Evolutionary conservation across 169 alveolate species (phyloP).

Genomic region (Perkinsus olseni): DNA sequence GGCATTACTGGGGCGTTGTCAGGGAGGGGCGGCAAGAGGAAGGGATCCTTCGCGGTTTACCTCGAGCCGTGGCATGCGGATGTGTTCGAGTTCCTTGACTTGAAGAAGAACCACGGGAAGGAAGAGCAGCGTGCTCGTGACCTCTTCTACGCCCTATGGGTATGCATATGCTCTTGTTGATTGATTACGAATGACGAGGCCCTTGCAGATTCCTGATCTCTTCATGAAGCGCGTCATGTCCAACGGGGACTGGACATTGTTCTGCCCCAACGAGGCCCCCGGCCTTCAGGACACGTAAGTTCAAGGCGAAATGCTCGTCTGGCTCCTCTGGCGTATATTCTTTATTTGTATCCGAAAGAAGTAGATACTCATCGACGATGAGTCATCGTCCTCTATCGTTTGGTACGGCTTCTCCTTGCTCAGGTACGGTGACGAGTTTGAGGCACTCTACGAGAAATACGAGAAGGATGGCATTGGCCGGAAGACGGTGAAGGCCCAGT

Average conservation of each 20-base stretch:
- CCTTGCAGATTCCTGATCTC: slow-evolving; percentile 79
- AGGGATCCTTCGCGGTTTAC: slow-evolving; percentile 95
- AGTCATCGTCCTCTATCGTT: background rate
- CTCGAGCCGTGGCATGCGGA: slow-evolving; percentile 99
- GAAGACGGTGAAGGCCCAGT: slow-evolving; percentile 88
- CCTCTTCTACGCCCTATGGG: slow-evolving; percentile 96
- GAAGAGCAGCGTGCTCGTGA: slow-evolving; percentile 97
- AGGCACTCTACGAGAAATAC: slow-evolving; percentile 70
- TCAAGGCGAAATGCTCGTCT: no score
- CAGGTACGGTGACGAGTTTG: slow-evolving; percentile 84
- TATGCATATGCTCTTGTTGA: background rate
- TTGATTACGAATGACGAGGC: no score
- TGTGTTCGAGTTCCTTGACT: slow-evolving; percentile 84
- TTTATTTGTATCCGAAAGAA: no score
- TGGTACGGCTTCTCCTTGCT: background rate
- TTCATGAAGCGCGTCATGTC: slow-evolving; percentile 95
- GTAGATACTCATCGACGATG: no score
- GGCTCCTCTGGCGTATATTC: no score
- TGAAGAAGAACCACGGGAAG: slow-evolving; percentile 92
- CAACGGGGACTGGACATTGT: slow-evolving; percentile 88
- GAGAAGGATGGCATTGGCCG: slow-evolving; percentile 79
- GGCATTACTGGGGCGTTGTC: slow-evolving; percentile 22
- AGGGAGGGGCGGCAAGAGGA: slow-evolving; percentile 90
- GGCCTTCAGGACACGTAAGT: slow-evolving; percentile 72
- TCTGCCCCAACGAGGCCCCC: slow-evolving; percentile 97